Conservation (phyloP, 495 filamentous ascomycete species). For the Darksidea phi region DNA sequence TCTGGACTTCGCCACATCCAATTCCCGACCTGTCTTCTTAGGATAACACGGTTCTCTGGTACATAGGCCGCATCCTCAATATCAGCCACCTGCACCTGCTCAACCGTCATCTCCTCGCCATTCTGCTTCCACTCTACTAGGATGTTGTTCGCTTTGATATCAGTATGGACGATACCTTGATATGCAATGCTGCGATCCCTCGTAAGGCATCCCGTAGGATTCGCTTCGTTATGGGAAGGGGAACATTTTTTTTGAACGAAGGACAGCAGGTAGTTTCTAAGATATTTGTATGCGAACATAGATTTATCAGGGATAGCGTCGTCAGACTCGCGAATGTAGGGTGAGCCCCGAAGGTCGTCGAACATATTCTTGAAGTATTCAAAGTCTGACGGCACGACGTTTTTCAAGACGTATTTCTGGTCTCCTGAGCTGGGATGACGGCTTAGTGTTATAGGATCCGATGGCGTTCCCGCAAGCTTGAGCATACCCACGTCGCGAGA, state of each 20-base stretch:
- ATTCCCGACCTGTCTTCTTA: constrained; percentile 44
- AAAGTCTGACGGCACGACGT: constrained; percentile 18
- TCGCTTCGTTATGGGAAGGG: constrained; percentile 23
- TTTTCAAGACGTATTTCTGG: constrained; percentile 24
- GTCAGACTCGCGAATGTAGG: constrained; percentile 19
- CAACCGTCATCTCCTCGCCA: constrained; percentile 39
- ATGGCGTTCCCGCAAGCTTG: no score
- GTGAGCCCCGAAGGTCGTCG: constrained; percentile 12
- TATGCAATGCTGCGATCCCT: constrained; percentile 20
- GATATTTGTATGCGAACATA: constrained; percentile 26
- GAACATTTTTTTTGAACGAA: constrained; percentile 21
- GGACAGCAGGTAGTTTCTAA: constrained; percentile 18
- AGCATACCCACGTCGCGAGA: constrained; percentile 19
- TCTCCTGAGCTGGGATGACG: not conserved
- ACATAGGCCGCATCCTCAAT: constrained; percentile 52
- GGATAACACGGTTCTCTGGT: constrained; percentile 36
- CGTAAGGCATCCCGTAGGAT: constrained; percentile 23
- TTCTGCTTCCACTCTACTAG: constrained; percentile 35
- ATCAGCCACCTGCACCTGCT: constrained; percentile 40
- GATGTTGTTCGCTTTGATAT: constrained; percentile 44
- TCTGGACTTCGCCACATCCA: constrained; percentile 49
- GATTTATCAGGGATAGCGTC: constrained; percentile 24
- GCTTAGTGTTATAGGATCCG: constrained; percentile 4
- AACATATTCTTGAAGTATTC: constrained; percentile 18
- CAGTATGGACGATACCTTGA: constrained; percentile 29